These are phyloP conservation scores for Ananas comosus DNA, from an alignment of 176 grass and related monocot species.

Conservation along the genomic window DNA sequence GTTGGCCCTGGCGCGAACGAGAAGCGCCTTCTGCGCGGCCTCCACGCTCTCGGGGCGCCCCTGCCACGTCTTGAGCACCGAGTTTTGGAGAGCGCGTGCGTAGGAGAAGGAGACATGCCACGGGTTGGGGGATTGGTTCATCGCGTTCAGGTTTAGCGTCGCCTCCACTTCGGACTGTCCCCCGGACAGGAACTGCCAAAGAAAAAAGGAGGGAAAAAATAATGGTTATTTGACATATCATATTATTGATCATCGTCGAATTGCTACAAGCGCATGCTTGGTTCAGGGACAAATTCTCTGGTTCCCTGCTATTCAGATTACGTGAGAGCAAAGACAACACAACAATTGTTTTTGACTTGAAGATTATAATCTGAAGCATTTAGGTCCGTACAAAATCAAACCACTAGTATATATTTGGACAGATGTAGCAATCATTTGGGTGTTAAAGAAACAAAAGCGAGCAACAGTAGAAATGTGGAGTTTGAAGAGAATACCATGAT, in stretches of 20 bases:
- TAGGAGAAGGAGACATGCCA: slow-evolving; percentile 99
- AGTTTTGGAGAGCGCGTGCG: slow-evolving; percentile 83
- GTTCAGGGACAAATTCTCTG: background rate
- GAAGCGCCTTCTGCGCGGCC: slow-evolving; percentile 62
- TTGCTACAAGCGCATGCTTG: too few species aligned
- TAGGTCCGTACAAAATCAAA: too few species aligned
- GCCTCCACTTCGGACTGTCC: slow-evolving; percentile 87
- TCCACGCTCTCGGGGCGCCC: slow-evolving; percentile 65
- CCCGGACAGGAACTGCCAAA: slow-evolving; percentile 78
- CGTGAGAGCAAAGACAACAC: too few species aligned
- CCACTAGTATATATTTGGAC: too few species aligned
- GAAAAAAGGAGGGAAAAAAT: background rate
- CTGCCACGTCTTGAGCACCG: slow-evolving; percentile 85
- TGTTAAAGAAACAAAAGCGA: background rate
- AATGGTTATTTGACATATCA: background rate
- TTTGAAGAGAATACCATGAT: slow-evolving; percentile 64
- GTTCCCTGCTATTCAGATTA: too few species aligned
- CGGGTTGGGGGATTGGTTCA: slow-evolving; percentile 76
- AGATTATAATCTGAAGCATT: too few species aligned
- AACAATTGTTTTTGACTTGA: too few species aligned
- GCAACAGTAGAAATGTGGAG: background rate
- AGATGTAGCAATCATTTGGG: background rate
- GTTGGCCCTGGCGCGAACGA: slow-evolving; percentile 62
- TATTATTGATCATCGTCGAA: background rate
- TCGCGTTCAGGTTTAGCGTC: slow-evolving; percentile 87